Percentiles rank a stretch among this genome's conserved stretches.
Evolutionary conservation across 352 stramenopile species (phyloP).

Genomic region (Pythium oligandrum): DNA sequence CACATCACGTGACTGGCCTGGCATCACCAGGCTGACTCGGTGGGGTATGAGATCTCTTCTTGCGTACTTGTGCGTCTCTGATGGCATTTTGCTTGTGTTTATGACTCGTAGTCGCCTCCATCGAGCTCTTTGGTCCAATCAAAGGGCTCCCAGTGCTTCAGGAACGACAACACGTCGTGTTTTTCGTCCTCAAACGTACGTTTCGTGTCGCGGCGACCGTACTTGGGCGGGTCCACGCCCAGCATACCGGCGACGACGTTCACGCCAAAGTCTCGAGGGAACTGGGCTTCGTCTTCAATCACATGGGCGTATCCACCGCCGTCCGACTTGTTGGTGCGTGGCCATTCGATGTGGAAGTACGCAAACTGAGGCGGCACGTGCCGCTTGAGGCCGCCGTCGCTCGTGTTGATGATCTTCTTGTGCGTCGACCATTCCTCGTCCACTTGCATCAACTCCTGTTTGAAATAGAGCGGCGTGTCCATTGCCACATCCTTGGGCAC

Average conservation of each 20-base stretch:
- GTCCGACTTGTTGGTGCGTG: slow-evolving; percentile 6
- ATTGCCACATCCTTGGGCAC: slow-evolving; percentile 52
- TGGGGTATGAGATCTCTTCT: no score
- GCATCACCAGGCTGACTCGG: no score
- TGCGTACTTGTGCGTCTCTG: no score
- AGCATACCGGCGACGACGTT: slow-evolving; percentile 78
- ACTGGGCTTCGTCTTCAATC: slow-evolving; percentile 75
- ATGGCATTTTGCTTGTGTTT: no score
- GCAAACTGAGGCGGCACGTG: slow-evolving; percentile 72
- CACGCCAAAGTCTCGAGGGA: slow-evolving; percentile 71
- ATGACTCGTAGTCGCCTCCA: slow-evolving; percentile 38
- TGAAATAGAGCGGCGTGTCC: slow-evolving; percentile 77
- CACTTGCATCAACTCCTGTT: slow-evolving; percentile 74
- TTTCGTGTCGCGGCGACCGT: slow-evolving; percentile 39
- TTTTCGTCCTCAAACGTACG: slow-evolving; percentile 55
- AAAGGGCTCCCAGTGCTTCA: slow-evolving; percentile 62
- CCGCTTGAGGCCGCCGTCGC: slow-evolving; percentile 46
- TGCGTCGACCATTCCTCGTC: slow-evolving; percentile 79
- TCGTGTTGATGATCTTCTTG: slow-evolving; percentile 78
- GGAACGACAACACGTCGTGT: slow-evolving; percentile 48
- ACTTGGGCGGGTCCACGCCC: slow-evolving; percentile 58
- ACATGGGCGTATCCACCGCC: slow-evolving; percentile 74
- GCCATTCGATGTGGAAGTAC: slow-evolving; percentile 86
- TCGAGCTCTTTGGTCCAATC: slow-evolving; percentile 75
- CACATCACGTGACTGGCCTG: no score